Percentiles rank a stretch among this genome's conserved stretches.
Conservation (phyloP, 495 filamentous ascomycete genomes). For the Letharia columbiana region DNA sequence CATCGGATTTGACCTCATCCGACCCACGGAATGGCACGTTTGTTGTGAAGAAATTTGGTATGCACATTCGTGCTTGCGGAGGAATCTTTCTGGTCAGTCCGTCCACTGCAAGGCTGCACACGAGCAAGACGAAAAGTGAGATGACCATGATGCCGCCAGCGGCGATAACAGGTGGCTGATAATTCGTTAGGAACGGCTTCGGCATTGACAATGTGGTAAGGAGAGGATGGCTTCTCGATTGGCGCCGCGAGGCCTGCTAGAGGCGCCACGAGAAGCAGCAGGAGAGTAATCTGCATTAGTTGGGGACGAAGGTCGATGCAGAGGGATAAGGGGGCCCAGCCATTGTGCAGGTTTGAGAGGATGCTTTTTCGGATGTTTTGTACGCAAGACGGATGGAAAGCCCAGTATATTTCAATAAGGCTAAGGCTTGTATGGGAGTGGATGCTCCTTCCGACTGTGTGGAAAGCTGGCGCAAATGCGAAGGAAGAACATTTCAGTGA, state of each 20-base stretch:
- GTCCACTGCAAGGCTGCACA: constrained; percentile 9
- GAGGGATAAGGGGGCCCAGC: not conserved
- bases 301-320: constrained; percentile 1
- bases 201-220: constrained; percentile 4
- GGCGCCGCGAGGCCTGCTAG: constrained; percentile 16
- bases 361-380: not conserved
- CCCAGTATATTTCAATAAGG: not conserved
- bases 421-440: not conserved
- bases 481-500: not conserved
- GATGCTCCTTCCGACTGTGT: not conserved
- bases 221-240: constrained; percentile 4
- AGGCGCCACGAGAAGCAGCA: constrained; percentile 16
- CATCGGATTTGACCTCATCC: not conserved
- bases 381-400: not conserved
- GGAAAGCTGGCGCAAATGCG: not conserved
- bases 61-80: constrained; percentile 2
- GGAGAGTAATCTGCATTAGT: constrained; percentile 8
- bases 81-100: not conserved
- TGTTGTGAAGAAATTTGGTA: not conserved
- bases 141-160: constrained; percentile 17
- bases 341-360: constrained; percentile 2
- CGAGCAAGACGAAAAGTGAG: constrained; percentile 17
- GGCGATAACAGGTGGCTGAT: constrained; percentile 8
- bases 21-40: constrained; percentile 2
- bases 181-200: not conserved